Evolutionary conservation across 148 eudicot species (phyloP), one percentile per base, ranked within the genome.

Genomic region (Suaeda aralocaspica): DNA sequence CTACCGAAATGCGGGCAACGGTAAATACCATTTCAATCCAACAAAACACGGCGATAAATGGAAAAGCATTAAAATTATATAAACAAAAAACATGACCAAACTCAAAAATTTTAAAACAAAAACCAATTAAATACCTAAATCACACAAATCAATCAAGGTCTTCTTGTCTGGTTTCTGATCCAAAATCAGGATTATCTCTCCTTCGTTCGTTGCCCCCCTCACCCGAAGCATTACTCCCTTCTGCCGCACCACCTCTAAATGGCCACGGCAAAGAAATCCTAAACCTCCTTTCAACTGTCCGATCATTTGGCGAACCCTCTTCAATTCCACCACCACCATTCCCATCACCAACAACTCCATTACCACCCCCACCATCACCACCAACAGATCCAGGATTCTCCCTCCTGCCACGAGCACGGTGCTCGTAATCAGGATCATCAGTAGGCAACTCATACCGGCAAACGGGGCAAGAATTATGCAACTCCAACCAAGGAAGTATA

Each of bases 181-280:
- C 83, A 73, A 64, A 62, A 9, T 69, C 70, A 8, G 74, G 55
- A 59, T 64, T 66, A 53, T 68, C 72, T 25, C 60, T 60, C 19
- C 69, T 57, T 44, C 1, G 46, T 5, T 46, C 61, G 13, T 60
- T 46, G 34, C 56, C 46, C 19, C 78, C 78, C 36, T 52, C 70
- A 28, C 67, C 49, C 10, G 80, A 77, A 46, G 81, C 68, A 69
- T 74, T 74, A 76, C 87, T 84, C 13, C 80, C 73, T 70, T 74
- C 91, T 4, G 81, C 84, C 21, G 82, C 49, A 30, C 70, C 49
- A 30, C 70, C 74, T 66, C 78, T 78, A 50, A 87, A 86, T 1
- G 84, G 85, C 96, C 89, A 92, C 0, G 96, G 96, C 66, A 89
- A 77, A 0, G 89, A 75, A 64, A 88, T 85, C 70, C 82, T 80